Evolutionary conservation across 495 filamentous ascomycete genomes (phyloP).

Genomic region (Aspergillus kassunensis): DNA sequence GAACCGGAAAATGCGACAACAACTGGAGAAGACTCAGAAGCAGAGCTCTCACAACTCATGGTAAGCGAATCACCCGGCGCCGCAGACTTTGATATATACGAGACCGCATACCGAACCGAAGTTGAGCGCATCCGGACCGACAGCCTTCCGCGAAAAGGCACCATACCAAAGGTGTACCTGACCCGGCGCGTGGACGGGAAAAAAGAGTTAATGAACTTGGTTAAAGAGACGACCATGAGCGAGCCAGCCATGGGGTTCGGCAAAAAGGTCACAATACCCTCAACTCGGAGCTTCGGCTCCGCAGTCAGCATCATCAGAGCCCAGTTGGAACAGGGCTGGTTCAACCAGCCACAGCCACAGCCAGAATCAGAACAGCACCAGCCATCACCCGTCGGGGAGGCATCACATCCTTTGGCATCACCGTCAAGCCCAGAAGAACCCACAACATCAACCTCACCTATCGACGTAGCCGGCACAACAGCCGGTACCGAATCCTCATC

Average conservation of each 20-base stretch:
- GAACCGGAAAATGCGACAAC: constrained; percentile 24
- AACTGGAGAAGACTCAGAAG: constrained; percentile 11
- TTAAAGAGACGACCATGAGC: constrained; percentile 21
- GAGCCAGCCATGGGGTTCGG: constrained; percentile 10
- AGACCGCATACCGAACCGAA: constrained; percentile 78
- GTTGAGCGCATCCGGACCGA: constrained; percentile 62
- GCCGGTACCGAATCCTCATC: constrained; percentile 11
- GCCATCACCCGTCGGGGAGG: not conserved
- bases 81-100: constrained; percentile 81
- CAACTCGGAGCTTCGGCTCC: constrained; percentile 12
- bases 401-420: not conserved
- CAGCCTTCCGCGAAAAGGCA: constrained; percentile 28
- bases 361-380: not conserved
- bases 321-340: constrained; percentile 15
- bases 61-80: constrained; percentile 80
- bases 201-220: constrained; percentile 39
- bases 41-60: constrained; percentile 25
- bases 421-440: not conserved
- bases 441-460: constrained; percentile 20
- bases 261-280: constrained; percentile 15
- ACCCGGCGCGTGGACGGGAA: constrained; percentile 57
- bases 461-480: constrained; percentile 22
- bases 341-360: constrained; percentile 2
- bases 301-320: constrained; percentile 17
- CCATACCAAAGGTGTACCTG: constrained; percentile 49